phyloP scores from a whole-genome alignment of 2,329 filamentous ascomycete species.

The Drechslera avenae region DNA sequence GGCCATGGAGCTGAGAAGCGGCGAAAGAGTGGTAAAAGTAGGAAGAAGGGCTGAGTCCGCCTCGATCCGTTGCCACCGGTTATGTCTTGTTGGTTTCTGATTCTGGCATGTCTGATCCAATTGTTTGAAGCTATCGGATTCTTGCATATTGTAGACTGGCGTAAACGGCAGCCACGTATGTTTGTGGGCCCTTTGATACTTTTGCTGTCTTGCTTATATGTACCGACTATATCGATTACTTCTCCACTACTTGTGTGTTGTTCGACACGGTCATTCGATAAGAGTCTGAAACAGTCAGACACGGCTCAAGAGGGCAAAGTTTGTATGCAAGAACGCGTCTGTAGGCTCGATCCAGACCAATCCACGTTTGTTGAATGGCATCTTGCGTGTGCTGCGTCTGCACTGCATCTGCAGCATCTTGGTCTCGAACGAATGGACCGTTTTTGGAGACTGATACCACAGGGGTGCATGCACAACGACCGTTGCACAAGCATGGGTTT shows the following conservation, averaged over 20 bases:
- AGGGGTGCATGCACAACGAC: slow-evolving; percentile 7
- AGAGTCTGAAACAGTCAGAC: slow-evolving; percentile 4
- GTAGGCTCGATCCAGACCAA: slow-evolving; percentile 7
- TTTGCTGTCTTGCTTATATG: slow-evolving; percentile 10
- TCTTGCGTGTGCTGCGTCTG: slow-evolving; percentile 11
- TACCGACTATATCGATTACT: slow-evolving; percentile 1
- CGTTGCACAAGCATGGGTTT: slow-evolving; percentile 3
- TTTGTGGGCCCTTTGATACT: slow-evolving; percentile 9
- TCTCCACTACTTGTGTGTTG: slow-evolving; percentile 16
- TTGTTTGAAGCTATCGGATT: neutral
- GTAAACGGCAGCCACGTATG: slow-evolving; percentile 11
- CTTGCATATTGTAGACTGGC: slow-evolving; percentile 7
- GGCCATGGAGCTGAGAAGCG: slow-evolving; percentile 34
- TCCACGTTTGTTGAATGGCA: slow-evolving; percentile 14
- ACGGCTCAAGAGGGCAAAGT: slow-evolving; percentile 12
- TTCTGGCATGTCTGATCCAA: slow-evolving; percentile 4
- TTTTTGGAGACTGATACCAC: slow-evolving; percentile 3
- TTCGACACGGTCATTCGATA: slow-evolving; percentile 11
- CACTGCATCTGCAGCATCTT: slow-evolving; percentile 7
- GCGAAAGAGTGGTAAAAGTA: slow-evolving; percentile 32
- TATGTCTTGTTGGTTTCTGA: neutral
- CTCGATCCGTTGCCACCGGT: neutral
- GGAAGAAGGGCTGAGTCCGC: slow-evolving; percentile 20
- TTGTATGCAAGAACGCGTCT: slow-evolving; percentile 10
- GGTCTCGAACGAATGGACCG: slow-evolving; percentile 10